A percentile compares a stretch with the other conserved stretches of the same genome.
Evolutionary conservation across 2,329 filamentous ascomycete species (phyloP).

Genomic region (Leptographium flavum): DNA sequence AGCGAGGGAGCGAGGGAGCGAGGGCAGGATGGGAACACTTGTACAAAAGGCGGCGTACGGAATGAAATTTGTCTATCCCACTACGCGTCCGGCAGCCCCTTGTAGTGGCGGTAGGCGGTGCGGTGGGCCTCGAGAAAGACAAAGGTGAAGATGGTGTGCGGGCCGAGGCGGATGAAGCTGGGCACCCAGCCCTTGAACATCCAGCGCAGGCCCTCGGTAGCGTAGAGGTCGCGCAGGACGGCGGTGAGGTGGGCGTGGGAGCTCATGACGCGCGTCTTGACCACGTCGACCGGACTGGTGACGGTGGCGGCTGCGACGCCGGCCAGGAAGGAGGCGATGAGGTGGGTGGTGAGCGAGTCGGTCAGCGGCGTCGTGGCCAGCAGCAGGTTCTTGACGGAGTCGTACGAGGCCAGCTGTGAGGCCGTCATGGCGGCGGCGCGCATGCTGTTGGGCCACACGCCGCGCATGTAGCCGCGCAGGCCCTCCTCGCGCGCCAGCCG

Average conservation of each 20-base stretch:
- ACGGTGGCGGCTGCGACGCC: conserved; percentile 75
- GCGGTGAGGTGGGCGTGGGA: conserved; percentile 39
- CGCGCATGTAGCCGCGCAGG: conserved; percentile 59
- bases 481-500: conserved; percentile 86
- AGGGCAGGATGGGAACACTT: too few species aligned
- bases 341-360: conserved; percentile 63
- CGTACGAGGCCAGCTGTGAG: conserved; percentile 71
- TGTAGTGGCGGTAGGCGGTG: conserved; percentile 51
- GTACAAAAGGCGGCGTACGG: too few species aligned
- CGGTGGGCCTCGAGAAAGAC: conserved; percentile 79
- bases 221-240: conserved; percentile 53
- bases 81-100: conserved; percentile 24
- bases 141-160: conserved; percentile 79
- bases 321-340: conserved; percentile 61
- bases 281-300: conserved; percentile 74
- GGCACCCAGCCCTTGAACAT: conserved; percentile 87
- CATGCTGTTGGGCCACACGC: conserved; percentile 69
- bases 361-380: conserved; percentile 51
- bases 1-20: not conserved
- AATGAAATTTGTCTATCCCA: too few species aligned
- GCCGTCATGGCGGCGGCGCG: conserved; percentile 82
- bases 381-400: conserved; percentile 61
- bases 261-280: conserved; percentile 82
- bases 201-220: conserved; percentile 60
- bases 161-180: conserved; percentile 51